Evolutionary conservation across 2,329 filamentous ascomycete genomes (phyloP), one percentile per base, ranked within the genome.

Genomic region (Byssothecium circinans): DNA sequence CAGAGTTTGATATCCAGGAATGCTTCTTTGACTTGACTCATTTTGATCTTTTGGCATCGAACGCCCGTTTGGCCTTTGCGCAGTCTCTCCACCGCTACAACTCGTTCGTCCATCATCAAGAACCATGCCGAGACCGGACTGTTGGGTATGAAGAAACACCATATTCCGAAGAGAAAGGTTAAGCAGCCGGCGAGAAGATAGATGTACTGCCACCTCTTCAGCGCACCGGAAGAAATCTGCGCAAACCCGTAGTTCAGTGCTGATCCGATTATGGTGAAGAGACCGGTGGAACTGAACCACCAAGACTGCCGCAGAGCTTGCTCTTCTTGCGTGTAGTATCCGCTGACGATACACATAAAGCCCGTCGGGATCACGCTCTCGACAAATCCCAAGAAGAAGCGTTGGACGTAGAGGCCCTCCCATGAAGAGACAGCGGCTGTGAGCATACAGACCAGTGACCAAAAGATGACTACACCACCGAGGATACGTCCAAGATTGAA

Each of bases 111-210:
- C 0, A 71, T 66, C 0, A 78, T 82, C 32, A 89, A 69, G 60
- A 89, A 89, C 85, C 85, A 88, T 0, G 87, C 87, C 0, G 78
- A 77, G 0, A 82, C 80, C 0, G 86, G 84, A 1, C 82, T 86
- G 53, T 83, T 82, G 0, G 87, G 86, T 43, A 88, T 73, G 8
- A 75, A 74, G 57, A 87, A 87, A 68, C 85, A 89, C 60, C 78
- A 90, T 3, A 85, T 74, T 1, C 81, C 84, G 78, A 83, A 87
- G 11, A 74, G 48, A 14, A 79, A 74, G 48, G 82, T 86, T 10
- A 86, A 72, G 32, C 62, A 64, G 1, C 74, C 74, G 2, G 75
- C 83, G n/a, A 88, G 78, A 14, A 88, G 68, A 60, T 88, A 88
- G 45, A 87, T 83, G 53, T 84, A 87, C 59, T 81, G 82, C 84